These are phyloP conservation scores for Torrubiellomyces zombiae DNA, from an alignment of 2,329 filamentous ascomycete species.

Conservation along the genomic window DNA sequence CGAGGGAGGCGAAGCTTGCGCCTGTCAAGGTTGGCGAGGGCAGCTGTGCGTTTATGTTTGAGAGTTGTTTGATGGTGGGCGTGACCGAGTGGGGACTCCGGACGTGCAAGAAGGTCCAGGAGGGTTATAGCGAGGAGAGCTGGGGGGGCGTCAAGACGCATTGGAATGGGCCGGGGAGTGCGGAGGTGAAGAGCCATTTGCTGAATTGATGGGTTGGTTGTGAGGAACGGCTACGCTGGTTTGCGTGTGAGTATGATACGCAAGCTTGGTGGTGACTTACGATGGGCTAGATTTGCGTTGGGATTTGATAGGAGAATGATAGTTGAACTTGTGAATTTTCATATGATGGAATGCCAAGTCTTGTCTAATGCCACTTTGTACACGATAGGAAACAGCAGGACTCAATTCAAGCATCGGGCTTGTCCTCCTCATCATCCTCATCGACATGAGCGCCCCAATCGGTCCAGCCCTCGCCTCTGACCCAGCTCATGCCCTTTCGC, in stretches of 20 bases:
- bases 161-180: constrained; percentile 30
- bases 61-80: constrained; percentile 52
- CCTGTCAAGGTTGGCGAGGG: constrained; percentile 42
- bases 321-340: too few relatives aligned
- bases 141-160: constrained; percentile 55
- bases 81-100: constrained; percentile 53
- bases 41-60: constrained; percentile 54
- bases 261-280: too few relatives aligned
- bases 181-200: constrained; percentile 11
- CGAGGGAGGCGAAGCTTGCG: constrained; percentile 33
- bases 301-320: too few relatives aligned
- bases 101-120: constrained; percentile 40
- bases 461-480: constrained; percentile 58
- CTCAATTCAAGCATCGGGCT: neutral
- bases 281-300: too few relatives aligned
- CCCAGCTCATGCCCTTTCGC: constrained; percentile 56
- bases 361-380: too few relatives aligned
- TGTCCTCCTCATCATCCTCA: constrained; percentile 13
- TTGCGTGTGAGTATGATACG: too few relatives aligned
- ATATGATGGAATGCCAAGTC: too few relatives aligned
- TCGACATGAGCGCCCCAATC: constrained; percentile 43
- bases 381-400: neutral
- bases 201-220: too few relatives aligned
- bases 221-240: too few relatives aligned
- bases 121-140: constrained; percentile 45